Percentiles rank a stretch among this genome's conserved stretches.
Conservation (phyloP, 2,329 filamentous ascomycete genomes). For the Dissoconium aciculare region DNA sequence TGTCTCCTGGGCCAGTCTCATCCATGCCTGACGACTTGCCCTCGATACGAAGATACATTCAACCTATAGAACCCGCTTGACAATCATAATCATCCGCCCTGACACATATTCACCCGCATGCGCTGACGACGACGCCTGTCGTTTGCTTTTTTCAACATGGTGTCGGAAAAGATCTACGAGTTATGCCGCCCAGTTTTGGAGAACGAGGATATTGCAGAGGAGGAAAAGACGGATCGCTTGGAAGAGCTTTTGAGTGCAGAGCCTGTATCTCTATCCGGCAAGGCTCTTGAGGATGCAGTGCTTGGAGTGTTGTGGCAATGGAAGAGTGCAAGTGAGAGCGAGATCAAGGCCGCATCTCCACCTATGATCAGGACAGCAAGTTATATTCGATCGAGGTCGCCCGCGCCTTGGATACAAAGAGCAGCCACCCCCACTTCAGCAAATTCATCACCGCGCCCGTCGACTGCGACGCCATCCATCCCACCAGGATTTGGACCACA, state of each 20-base stretch:
- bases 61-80: too few relatives aligned
- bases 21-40: too few relatives aligned
- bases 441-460: conserved; percentile 63
- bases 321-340: conserved; percentile 46
- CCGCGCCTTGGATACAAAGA: conserved; percentile 71
- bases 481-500: conserved; percentile 63
- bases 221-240: conserved; percentile 85
- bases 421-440: conserved; percentile 65
- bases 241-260: conserved; percentile 73
- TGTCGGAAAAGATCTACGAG: conserved; percentile 85
- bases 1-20: too few relatives aligned
- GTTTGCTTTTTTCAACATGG: conserved; percentile 53
- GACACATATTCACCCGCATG: too few relatives aligned
- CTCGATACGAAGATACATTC: too few relatives aligned
- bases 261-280: conserved; percentile 53
- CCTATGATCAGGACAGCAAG: conserved; percentile 68
- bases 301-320: conserved; percentile 83
- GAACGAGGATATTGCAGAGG: conserved; percentile 72
- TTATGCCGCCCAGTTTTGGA: conserved; percentile 79
- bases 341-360: conserved; percentile 54
- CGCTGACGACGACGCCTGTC: too few relatives aligned
- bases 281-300: conserved; percentile 73
- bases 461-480: conserved; percentile 63
- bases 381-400: conserved; percentile 77
- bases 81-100: too few relatives aligned